Evolutionary conservation across 2,329 filamentous ascomycete species (phyloP), one percentile per base, ranked within the genome.

Genomic region (Xylariaceae sp.): DNA sequence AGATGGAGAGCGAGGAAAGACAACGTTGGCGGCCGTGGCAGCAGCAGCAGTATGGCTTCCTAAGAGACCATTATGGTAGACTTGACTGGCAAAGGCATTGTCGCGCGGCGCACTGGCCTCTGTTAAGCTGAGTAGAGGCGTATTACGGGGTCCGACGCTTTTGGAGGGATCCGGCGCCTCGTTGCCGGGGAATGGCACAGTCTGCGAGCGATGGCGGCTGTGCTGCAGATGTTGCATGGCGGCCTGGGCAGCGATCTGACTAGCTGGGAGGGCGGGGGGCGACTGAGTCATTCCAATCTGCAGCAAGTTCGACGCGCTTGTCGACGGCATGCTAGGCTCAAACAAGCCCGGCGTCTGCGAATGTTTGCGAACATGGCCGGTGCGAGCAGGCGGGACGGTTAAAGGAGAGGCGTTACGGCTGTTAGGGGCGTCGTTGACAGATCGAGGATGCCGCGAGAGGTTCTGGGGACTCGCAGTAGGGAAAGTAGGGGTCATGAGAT

Each of bases 171-270:
- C 79, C 52, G 76, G 73, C n/a, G 78, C 76, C 18, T 70, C 70
- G 58, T 64, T 67, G 6, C 76, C 76, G 1, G 76, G 83, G 15
- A 83, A 80, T 4, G 89, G 86, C 7, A 89, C 84, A 0, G 89
- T 91, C 72, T 89, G 87, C 11, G 88, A 92, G 55, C 89, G 83
- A 71, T 90, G 88, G 17, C 89, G 80, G 60, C 73, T 77, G 67
- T 82, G 80, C 56, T 83, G 78, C 69, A 84, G 55, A 4, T 64
- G 75, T 39, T 83, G 83, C 76, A 90, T 85, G 57, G 89, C 89
- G 8, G 89, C 86, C 74, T 92, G 89, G 15, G 89, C 89, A 45
- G 89, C 89, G 64, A 92, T 90, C 72, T 90, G 87, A 73, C 88
- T 90, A n/a, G 88, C 85, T 1, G 81, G 80, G 62, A 84, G 74